A percentile compares a stretch with the other conserved stretches of the same genome.
Evolutionary conservation across 23 red algal species (phyloP).

Genomic region (Gracilaria vermiculophylla): DNA sequence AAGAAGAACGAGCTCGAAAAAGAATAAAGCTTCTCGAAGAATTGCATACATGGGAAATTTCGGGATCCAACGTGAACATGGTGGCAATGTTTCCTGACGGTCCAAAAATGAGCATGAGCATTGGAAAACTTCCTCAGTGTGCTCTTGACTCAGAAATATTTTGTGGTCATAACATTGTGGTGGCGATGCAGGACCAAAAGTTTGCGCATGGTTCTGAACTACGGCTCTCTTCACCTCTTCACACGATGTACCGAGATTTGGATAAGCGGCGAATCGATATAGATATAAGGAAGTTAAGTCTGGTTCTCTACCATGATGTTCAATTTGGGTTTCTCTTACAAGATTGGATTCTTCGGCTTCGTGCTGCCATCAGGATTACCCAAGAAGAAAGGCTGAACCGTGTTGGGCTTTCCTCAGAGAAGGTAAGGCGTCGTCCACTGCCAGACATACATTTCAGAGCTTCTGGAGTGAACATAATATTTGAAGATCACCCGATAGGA

Average conservation of each 20-base stretch:
- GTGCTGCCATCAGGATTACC: conserved; percentile 50
- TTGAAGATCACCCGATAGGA: conserved; percentile 73
- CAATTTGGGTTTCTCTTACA: conserved; percentile 66
- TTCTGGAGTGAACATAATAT: conserved; percentile 48
- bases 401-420: conserved; percentile 15
- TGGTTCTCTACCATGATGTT: conserved; percentile 54
- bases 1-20: neutral
- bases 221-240: conserved; percentile 36
- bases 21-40: conserved; percentile 19
- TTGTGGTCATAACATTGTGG: conserved; percentile 39
- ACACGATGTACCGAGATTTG: conserved; percentile 43
- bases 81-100: conserved; percentile 70
- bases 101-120: conserved; percentile 34
- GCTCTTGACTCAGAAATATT: conserved; percentile 33
- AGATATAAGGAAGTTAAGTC: conserved; percentile 22
- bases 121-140: conserved; percentile 51
- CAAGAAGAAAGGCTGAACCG: neutral
- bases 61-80: conserved; percentile 27
- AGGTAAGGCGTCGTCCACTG: conserved; percentile 19
- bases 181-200: conserved; percentile 36
- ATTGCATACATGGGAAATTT: conserved; percentile 42
- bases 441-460: conserved; percentile 52
- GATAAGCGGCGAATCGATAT: conserved; percentile 54
- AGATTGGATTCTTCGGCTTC: conserved; percentile 77
- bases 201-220: conserved; percentile 43